Evolutionary conservation across 306 rosid genomes (phyloP), one percentile per base, ranked within the genome.

Genomic region (Luffa acutangula): DNA sequence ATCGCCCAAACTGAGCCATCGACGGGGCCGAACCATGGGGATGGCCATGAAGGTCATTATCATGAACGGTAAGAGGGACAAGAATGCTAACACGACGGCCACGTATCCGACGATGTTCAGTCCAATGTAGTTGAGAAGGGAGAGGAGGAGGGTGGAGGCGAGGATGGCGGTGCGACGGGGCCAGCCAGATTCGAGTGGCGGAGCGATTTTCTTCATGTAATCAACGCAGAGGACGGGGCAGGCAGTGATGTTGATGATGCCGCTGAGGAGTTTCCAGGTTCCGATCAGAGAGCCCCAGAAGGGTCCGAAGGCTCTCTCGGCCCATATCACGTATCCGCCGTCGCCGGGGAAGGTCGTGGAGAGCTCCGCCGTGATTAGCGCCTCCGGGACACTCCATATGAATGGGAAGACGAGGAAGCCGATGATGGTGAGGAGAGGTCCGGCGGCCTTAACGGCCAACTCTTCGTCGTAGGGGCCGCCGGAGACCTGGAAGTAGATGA

Each of bases 401-500:
- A 25, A 25, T 25, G 31, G 31, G 31, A 25, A 25, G 31, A 74
- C 33, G 6, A 74, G 60, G 31, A 74, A 74, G 9, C 78, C 78
- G 42, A 74, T 43, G 33, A 74, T 74, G 6, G 78, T 62, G 5
- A 74, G 34, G 6, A 74, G 78, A 4, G 78, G 78, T 14, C 78
- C 78, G 3, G 63, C 78, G 4, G 78, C 78, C 25, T 51, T 43
- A 33, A 74, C 78, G 1, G 63, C 60, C 9, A 62, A 62, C 49
- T 74, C 78, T 74, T 74, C 78, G 9, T 62, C 62, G 6, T 49
- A 74, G 0, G 78, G 78, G 17, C 78, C 78, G 43, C 78, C 78
- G 18, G 78, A 62, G 3, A 74, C 78, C 62, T 74, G 62, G 45
- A 74, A 74, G 60, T 74, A 74, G 36, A 74, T 74, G 46, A 74